Percentiles rank a stretch among this genome's conserved stretches.
Conservation (phyloP, 441 rosid genomes). For the Arabidopsis hybrid region DNA sequence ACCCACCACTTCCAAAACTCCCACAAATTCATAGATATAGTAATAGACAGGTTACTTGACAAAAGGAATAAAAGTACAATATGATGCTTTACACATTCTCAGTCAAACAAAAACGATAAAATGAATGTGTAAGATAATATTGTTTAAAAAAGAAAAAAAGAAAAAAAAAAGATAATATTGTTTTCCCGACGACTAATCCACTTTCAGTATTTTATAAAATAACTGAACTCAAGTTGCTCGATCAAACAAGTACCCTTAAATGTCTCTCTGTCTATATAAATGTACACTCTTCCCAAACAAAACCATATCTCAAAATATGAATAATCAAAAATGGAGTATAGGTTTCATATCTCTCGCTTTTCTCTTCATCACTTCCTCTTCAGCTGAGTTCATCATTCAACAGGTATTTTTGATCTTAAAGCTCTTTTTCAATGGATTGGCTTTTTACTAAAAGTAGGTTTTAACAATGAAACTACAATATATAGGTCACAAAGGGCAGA, state of each 20-base stretch:
- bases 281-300: neutral
- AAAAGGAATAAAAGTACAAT: no score
- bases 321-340: constrained; percentile 20
- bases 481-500: constrained; percentile 37
- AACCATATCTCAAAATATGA: constrained; percentile 32
- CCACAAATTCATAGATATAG: no score
- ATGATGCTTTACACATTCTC: no score
- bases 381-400: constrained; percentile 35
- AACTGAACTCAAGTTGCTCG: neutral
- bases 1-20: no score
- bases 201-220: neutral
- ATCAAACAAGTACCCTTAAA: neutral
- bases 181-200: no score
- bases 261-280: constrained; percentile 4
- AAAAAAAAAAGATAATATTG: no score
- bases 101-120: no score
- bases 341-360: constrained; percentile 33
- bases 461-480: neutral
- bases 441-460: neutral
- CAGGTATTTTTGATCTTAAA: constrained; percentile 19
- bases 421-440: neutral
- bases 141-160: no score
- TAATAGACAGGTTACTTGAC: no score
- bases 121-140: no score
- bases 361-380: constrained; percentile 42